phyloP scores from a whole-genome alignment of 2,329 filamentous ascomycete genomes.

The Epicoccum nigrum region DNA sequence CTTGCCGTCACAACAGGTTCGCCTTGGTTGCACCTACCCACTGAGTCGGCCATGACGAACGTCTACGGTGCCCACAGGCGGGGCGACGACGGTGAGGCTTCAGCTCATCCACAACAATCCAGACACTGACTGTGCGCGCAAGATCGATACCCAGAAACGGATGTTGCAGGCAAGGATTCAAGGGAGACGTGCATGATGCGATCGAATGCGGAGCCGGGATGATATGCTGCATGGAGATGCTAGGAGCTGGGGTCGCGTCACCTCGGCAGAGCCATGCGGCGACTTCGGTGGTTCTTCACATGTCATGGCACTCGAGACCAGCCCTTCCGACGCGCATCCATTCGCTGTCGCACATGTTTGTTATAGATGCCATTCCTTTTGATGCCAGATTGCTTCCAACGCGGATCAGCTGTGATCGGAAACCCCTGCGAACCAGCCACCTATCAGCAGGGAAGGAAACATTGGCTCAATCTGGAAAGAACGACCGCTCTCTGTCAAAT shows the following conservation, averaged over 20 bases:
- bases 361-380: no score
- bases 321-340: neutral
- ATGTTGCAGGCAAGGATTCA: neutral
- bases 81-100: slow-evolving; percentile 19
- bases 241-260: slow-evolving; percentile 9
- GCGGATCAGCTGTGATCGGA: no score
- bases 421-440: no score
- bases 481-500: neutral
- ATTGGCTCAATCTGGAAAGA: neutral
- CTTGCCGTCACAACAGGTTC: no score
- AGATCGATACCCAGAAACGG: neutral
- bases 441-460: neutral
- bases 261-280: slow-evolving; percentile 2
- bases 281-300: slow-evolving; percentile 2
- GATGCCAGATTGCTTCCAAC: no score
- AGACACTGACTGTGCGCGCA: slow-evolving; percentile 1
- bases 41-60: slow-evolving; percentile 49
- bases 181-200: slow-evolving; percentile 23
- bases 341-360: no score
- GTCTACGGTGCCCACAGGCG: slow-evolving; percentile 22
- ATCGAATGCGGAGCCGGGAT: slow-evolving; percentile 20
- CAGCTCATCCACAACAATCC: slow-evolving; percentile 19
- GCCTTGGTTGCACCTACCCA: slow-evolving; percentile 40
- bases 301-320: neutral
- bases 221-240: slow-evolving; percentile 6